phyloP scores from a whole-genome alignment of 1,284 basidiomycete species.

The Pseudozyma sp. region DNA sequence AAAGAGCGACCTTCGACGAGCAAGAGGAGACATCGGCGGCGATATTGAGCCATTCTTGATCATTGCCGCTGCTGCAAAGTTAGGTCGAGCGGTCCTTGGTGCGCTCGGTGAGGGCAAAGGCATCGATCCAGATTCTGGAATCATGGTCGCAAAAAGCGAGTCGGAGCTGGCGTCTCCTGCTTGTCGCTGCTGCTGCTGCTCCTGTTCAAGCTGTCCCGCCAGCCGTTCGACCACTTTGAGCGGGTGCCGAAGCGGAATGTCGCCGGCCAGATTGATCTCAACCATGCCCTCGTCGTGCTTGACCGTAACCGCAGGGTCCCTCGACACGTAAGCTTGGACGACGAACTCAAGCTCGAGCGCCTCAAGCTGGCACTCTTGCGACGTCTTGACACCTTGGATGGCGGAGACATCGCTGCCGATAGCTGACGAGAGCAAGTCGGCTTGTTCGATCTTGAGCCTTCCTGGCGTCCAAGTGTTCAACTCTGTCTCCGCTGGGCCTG shows the following conservation, averaged over 20 bases:
- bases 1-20: constrained; percentile 38
- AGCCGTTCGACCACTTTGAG: constrained; percentile 40
- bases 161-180: background rate
- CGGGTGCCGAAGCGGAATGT: constrained; percentile 43
- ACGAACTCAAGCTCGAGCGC: constrained; percentile 49
- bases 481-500: constrained; percentile 29
- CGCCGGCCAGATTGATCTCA: constrained; percentile 42
- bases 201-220: constrained; percentile 28
- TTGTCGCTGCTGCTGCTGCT: constrained; percentile 1
- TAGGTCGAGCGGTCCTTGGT: constrained; percentile 14
- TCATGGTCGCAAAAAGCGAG: constrained; percentile 25
- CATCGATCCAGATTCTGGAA: constrained; percentile 28
- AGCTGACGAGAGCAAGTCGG: constrained; percentile 28
- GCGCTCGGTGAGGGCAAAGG: constrained; percentile 42
- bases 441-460: constrained; percentile 28
- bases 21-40: constrained; percentile 15
- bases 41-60: constrained; percentile 4
- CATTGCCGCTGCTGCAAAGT: background rate
- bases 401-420: constrained; percentile 26
- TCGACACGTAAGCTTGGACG: constrained; percentile 36
- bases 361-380: constrained; percentile 42
- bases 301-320: constrained; percentile 44
- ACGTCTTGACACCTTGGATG: constrained; percentile 6
- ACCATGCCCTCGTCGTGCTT: constrained; percentile 37
- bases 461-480: constrained; percentile 32